phyloP scores from a whole-genome alignment of 306 rosid species.

The Aeschynomene evenia region DNA sequence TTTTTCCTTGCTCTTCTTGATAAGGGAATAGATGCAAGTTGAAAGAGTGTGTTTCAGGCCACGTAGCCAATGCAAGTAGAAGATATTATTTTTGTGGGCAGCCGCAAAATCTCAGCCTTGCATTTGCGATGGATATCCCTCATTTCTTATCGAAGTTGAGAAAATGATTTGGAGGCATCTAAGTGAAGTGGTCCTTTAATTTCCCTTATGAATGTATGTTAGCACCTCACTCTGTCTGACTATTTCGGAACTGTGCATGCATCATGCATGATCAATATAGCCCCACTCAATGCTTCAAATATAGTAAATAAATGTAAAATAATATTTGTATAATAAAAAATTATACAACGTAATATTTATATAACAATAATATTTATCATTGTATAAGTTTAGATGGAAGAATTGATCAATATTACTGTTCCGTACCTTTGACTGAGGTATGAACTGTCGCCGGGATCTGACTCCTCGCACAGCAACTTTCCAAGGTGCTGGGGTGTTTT shows the following conservation, averaged over 20 bases:
- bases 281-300: too few species aligned
- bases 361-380: too few species aligned
- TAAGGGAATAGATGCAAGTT: conserved; percentile 6
- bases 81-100: conserved; percentile 11
- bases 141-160: neutral
- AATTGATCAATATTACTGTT: too few species aligned
- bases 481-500: too few species aligned
- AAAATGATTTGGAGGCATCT: neutral
- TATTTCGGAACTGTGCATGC: neutral
- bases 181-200: conserved; percentile 26
- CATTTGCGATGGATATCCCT: neutral
- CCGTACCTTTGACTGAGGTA: too few species aligned
- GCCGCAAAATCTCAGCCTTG: neutral
- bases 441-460: too few species aligned
- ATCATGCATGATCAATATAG: neutral
- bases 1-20: conserved; percentile 21
- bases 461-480: too few species aligned
- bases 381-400: too few species aligned
- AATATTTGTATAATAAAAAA: too few species aligned
- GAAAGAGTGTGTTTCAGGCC: neutral
- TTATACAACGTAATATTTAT: too few species aligned
- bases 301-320: too few species aligned
- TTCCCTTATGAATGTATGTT: neutral
- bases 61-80: neutral
- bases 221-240: neutral